phyloP scores from a whole-genome alignment of 805 yeast species.

The Metschnikowia kunwiensis region DNA sequence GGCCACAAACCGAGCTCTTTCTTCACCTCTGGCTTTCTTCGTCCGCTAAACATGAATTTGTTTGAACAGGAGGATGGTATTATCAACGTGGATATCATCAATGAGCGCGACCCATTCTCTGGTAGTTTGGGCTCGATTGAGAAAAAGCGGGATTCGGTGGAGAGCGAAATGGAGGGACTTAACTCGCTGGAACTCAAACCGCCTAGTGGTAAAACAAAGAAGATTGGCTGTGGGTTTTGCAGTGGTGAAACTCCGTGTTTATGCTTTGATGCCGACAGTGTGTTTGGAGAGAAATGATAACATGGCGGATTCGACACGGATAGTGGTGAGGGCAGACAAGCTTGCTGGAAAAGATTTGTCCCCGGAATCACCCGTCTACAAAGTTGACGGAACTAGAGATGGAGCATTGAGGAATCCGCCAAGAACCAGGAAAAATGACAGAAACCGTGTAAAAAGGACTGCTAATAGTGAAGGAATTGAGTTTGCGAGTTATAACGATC shows the following conservation, averaged over 20 bases:
- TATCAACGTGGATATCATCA: slow-evolving; percentile 17
- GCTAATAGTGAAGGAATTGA: no score
- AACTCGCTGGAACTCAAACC: slow-evolving; percentile 6
- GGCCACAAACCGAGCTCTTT: slow-evolving; percentile 1
- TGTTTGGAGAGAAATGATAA: slow-evolving; percentile 15
- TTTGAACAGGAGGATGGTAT: slow-evolving; percentile 17
- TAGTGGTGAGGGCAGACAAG: no score
- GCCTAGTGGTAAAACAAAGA: slow-evolving; percentile 8
- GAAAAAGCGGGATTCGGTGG: slow-evolving; percentile 1
- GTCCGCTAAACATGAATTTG: slow-evolving; percentile 18
- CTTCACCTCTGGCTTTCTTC: slow-evolving; percentile 19
- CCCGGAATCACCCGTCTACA: no score
- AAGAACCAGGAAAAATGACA: no score
- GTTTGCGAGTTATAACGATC: no score
- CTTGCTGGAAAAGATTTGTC: no score
- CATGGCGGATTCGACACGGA: no score
- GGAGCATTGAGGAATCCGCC: no score
- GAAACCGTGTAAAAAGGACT: no score
- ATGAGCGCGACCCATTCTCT: slow-evolving; percentile 15
- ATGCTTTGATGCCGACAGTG: slow-evolving; percentile 38
- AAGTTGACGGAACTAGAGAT: no score
- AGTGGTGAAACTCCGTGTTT: slow-evolving; percentile 39
- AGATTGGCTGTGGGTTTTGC: slow-evolving; percentile 36
- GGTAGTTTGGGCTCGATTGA: slow-evolving; percentile 7
- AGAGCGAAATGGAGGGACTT: background rate